phyloP scores from a whole-genome alignment of 331 rosid genomes.

The Quercus phellos region DNA sequence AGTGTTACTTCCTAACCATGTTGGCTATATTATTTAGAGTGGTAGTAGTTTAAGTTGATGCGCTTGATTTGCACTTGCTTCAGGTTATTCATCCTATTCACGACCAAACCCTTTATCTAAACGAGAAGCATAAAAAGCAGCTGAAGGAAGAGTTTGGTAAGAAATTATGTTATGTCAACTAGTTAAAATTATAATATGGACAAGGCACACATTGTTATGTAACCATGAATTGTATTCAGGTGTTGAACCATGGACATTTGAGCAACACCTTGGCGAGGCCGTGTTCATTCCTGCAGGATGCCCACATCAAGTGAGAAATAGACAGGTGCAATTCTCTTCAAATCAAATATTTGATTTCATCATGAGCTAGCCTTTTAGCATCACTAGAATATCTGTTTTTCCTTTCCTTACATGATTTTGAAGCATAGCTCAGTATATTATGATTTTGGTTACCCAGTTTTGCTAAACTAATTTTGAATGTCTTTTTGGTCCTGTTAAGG shows the following conservation, averaged over 20 bases:
- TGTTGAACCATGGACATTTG: conserved; percentile 69
- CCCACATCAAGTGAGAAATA: conserved; percentile 73
- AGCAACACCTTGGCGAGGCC: conserved; percentile 70
- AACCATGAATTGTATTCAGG: conserved; percentile 28
- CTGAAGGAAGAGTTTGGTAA: conserved; percentile 59
- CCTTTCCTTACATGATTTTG: neutral
- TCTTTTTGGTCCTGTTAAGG: no score
- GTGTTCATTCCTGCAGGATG: conserved; percentile 73
- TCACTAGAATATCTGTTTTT: neutral
- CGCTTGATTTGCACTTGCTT: conserved; percentile 25
- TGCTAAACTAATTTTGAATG: neutral
- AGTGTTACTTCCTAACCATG: conserved; percentile 1
- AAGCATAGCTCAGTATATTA: neutral
- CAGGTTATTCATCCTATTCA: conserved; percentile 67
- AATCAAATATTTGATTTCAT: neutral
- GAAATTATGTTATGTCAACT: conserved; percentile 13
- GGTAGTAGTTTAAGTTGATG: conserved; percentile 7
- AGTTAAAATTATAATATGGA: neutral
- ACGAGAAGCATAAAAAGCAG: conserved; percentile 53
- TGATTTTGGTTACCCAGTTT: neutral
- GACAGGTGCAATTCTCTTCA: conserved; percentile 33
- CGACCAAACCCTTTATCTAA: conserved; percentile 52
- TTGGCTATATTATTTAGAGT: neutral
- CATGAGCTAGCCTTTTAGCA: neutral
- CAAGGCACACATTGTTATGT: neutral